Evolutionary conservation across 768 basidiomycete species (phyloP).

Genomic region (Lactarius hengduanensis): DNA sequence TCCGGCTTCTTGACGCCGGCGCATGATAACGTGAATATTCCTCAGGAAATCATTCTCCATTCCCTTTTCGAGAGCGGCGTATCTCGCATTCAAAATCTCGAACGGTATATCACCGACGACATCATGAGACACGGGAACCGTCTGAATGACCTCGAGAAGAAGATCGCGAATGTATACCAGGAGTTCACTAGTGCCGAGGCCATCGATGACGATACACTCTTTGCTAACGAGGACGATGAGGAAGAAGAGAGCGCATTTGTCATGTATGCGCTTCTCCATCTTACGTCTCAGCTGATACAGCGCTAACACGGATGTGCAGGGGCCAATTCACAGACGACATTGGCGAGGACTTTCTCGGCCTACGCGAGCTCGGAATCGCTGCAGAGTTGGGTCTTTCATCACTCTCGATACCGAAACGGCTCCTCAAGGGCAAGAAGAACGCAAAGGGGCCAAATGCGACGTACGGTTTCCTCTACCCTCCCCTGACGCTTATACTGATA

Average conservation of each 20-base stretch:
- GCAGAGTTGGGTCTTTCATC: slow-evolving; percentile 77
- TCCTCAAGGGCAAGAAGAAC: slow-evolving; percentile 57
- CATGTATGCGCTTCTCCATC: slow-evolving; percentile 45
- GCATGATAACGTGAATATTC: neutral
- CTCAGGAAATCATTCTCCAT: slow-evolving; percentile 91
- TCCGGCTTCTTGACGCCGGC: neutral
- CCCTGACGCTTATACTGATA: slow-evolving; percentile 6
- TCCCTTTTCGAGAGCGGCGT: slow-evolving; percentile 88
- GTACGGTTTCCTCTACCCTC: slow-evolving; percentile 42
- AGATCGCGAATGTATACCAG: slow-evolving; percentile 77
- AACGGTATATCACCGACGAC: slow-evolving; percentile 87
- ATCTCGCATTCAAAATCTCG: slow-evolving; percentile 73
- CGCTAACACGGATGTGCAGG: slow-evolving; percentile 38
- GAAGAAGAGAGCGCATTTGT: slow-evolving; percentile 65
- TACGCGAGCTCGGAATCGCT: slow-evolving; percentile 85
- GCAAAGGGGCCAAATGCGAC: slow-evolving; percentile 41
- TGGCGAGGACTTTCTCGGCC: slow-evolving; percentile 91
- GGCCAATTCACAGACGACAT: slow-evolving; percentile 86
- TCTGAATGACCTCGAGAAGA: slow-evolving; percentile 79
- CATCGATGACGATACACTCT: slow-evolving; percentile 61
- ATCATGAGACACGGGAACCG: slow-evolving; percentile 78
- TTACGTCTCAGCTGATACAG: neutral
- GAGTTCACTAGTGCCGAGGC: slow-evolving; percentile 55
- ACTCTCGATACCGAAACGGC: slow-evolving; percentile 71
- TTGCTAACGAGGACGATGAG: slow-evolving; percentile 53